Conservation (phyloP, 2,329 filamentous ascomycete species). For the Mariannaea elegans region DNA sequence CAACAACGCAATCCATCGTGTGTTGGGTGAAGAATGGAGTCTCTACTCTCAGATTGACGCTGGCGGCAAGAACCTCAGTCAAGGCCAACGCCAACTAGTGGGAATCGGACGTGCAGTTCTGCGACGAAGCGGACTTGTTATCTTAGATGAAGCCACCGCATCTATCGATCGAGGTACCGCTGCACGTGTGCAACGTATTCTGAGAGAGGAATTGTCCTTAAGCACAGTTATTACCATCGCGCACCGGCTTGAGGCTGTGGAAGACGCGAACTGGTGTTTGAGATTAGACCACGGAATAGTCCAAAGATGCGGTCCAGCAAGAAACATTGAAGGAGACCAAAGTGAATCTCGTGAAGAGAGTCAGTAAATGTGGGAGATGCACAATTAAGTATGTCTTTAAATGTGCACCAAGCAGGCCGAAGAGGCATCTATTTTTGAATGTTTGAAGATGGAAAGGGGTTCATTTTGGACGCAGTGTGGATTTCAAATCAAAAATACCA, state of each 20-base stretch:
- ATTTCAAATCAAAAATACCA: too few relatives aligned
- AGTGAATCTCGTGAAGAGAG: not conserved
- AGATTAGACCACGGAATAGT: conserved; percentile 62
- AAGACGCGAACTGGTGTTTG: conserved; percentile 64
- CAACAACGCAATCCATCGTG: conserved; percentile 63
- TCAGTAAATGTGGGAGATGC: not conserved
- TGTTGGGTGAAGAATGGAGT: conserved; percentile 61
- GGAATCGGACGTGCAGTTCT: conserved; percentile 68
- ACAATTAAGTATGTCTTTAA: too few relatives aligned
- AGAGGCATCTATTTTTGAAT: too few relatives aligned
- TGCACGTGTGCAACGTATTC: conserved; percentile 63
- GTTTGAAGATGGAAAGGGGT: too few relatives aligned
- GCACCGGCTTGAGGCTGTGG: conserved; percentile 70
- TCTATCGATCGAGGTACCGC: conserved; percentile 70
- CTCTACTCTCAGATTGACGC: conserved; percentile 63
- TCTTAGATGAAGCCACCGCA: conserved; percentile 72
- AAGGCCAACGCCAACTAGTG: conserved; percentile 70
- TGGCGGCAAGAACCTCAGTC: conserved; percentile 69
- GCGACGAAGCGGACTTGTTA: conserved; percentile 67
- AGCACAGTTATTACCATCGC: conserved; percentile 74
- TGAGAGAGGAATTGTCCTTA: conserved; percentile 61
- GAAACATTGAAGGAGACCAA: conserved; percentile 14
- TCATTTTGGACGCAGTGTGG: too few relatives aligned
- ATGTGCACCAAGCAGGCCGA: too few relatives aligned
- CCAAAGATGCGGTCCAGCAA: conserved; percentile 56